Conservation (phyloP, 2,329 filamentous ascomycete genomes). For the Botrytis tulipae region DNA sequence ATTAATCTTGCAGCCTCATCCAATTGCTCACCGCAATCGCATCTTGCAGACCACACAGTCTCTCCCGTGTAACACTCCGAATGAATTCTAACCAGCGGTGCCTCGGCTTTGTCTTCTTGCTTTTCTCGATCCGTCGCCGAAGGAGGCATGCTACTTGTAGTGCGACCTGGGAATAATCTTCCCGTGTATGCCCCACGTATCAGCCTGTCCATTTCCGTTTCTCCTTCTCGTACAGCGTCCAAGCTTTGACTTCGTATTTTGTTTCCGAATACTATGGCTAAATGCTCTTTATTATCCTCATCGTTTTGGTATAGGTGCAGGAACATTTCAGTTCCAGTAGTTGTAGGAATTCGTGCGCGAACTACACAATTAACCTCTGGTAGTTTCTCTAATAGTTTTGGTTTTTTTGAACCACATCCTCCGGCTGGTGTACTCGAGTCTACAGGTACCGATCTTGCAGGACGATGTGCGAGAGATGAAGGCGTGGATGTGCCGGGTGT, state of each 20-base stretch:
- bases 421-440: constrained; percentile 55
- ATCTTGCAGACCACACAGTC: constrained; percentile 96
- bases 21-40: constrained; percentile 95
- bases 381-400: constrained; percentile 70
- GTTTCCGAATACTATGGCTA: constrained; percentile 94
- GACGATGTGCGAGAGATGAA: constrained; percentile 38
- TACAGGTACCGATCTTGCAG: constrained; percentile 46
- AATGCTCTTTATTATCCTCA: constrained; percentile 90
- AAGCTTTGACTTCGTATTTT: constrained; percentile 73
- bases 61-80: constrained; percentile 98
- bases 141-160: constrained; percentile 44
- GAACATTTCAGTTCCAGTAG: constrained; percentile 92
- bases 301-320: constrained; percentile 92
- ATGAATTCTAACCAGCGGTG: constrained; percentile 86
- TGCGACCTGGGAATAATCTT: constrained; percentile 79
- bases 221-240: constrained; percentile 68
- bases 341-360: constrained; percentile 90
- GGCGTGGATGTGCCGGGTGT: constrained; percentile 61
- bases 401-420: constrained; percentile 62
- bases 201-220: constrained; percentile 89
- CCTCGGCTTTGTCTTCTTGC: constrained; percentile 21
- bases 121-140: constrained; percentile 13
- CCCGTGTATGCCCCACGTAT: constrained; percentile 91
- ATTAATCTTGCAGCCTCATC: constrained; percentile 95
- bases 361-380: constrained; percentile 92